Base-by-base conservation (phyloP, 2,329 filamentous ascomycete genomes). In the Ophiostoma sp. region DNA sequence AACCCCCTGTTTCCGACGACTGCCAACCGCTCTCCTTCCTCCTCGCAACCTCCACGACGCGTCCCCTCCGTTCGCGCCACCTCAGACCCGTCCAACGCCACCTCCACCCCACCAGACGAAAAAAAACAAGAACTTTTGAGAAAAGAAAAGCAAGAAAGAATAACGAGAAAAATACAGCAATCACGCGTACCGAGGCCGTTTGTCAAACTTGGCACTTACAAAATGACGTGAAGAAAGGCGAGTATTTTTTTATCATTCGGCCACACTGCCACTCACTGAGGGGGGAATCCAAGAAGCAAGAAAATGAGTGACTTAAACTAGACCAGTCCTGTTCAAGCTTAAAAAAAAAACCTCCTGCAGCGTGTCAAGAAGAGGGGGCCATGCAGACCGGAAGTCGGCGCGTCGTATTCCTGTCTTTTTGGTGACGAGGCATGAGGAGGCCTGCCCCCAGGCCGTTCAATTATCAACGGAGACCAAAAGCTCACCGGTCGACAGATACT, bases 1-100 rank as follows among this genome's bases (percentile, higher is more conserved):
- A 73, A 75, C 19, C 28, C 73, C 9, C 78, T 78, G 12, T 71
- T 71, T 48, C 33, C 70, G 48, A 39, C 57, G 9, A 33, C 57
- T 5, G 48, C 63, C 36, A 22, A 19, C 57, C 15, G 39, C 45
- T 48, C n/a, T 12, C 36, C 70, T 22, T 9, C 55, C 69, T n/a
- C 39, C 69, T 61, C 66, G 19, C 69, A 55, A 17, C 55, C 69
- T 28, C 64, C 72, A 57, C 69, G 71, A 59, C 74, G 69, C 33
- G 63, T 90, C 73, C 86, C 89, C 25, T 88, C 89, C 5, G 81
- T 90, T 57, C 88, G 90, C 77, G 88, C 89, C 64, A 82, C 88
- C 25, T 89, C 90, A 71, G 88, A 91, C 69, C 83, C 90, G 28
- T 69, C 66, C 66, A 12, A 17, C 15, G 5, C 42, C 28, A 12